These are phyloP conservation scores for Beta corolliflora DNA, from an alignment of 179 eudicot species.

Conservation along the genomic window DNA sequence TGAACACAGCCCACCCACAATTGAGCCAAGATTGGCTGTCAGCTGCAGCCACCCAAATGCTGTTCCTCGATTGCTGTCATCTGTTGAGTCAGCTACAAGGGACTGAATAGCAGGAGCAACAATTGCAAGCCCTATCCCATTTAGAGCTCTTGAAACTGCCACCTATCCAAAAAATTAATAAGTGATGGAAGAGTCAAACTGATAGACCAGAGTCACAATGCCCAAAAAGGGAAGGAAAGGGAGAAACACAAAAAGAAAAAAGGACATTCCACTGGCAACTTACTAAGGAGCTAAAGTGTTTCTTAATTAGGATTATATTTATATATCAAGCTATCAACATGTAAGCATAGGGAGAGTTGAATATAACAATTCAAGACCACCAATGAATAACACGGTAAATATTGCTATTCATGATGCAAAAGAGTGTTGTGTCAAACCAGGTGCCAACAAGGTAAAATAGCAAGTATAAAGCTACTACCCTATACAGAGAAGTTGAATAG, in stretches of 20 bases:
- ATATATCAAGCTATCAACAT: background rate
- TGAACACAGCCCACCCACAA: conserved; percentile 71
- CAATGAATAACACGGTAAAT: too few species aligned
- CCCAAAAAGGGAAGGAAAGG: background rate
- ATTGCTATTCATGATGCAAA: too few species aligned
- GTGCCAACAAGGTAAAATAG: too few species aligned
- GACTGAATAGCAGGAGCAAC: conserved; percentile 87
- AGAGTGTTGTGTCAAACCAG: too few species aligned
- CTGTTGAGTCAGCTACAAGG: conserved; percentile 85
- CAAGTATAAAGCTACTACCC: too few species aligned
- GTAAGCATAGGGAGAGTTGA: background rate
- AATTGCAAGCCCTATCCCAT: conserved; percentile 89
- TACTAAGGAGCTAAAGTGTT: background rate
- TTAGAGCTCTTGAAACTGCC: conserved; percentile 88
- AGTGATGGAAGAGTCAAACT: background rate
- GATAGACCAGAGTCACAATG: background rate
- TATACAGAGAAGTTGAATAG: too few species aligned
- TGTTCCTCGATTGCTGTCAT: conserved; percentile 75
- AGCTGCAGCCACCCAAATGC: conserved; percentile 87
- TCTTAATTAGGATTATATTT: background rate
- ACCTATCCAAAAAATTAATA: conserved; percentile 45
- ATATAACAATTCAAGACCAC: background rate
- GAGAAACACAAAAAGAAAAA: background rate
- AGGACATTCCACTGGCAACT: background rate
- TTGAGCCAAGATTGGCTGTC: conserved; percentile 67